Percentiles rank a stretch among this genome's conserved stretches.
These are phyloP conservation scores for Oenanthe javanica DNA, from an alignment of 140 eudicot species.

Conservation along the genomic window DNA sequence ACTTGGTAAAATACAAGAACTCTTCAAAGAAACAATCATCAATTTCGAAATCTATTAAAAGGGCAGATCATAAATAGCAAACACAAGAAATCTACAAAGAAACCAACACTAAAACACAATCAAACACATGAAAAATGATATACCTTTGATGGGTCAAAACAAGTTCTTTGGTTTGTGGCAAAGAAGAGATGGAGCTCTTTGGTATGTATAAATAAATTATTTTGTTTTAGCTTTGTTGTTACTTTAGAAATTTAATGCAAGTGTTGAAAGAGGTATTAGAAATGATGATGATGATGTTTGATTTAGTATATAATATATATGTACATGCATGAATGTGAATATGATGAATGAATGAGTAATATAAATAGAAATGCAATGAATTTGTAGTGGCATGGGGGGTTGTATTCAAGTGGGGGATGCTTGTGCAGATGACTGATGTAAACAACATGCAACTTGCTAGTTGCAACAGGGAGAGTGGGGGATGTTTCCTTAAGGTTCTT, in stretches of 20 bases:
- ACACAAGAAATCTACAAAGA: neutral
- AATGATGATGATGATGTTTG: neutral
- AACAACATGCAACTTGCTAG: too few species aligned
- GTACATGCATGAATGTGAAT: neutral
- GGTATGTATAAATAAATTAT: neutral
- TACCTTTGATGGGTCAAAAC: neutral
- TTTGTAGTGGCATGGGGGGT: neutral
- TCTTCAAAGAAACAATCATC: neutral
- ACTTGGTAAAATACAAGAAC: too few species aligned
- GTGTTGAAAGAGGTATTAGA: neutral
- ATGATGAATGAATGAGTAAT: neutral
- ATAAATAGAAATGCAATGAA: neutral
- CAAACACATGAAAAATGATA: neutral
- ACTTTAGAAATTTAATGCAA: too few species aligned
- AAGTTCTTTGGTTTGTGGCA: neutral
- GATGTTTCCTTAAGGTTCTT: neutral
- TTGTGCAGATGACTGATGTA: neutral
- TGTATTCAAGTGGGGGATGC: slow-evolving; percentile 9
- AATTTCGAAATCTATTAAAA: neutral
- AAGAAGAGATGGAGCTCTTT: neutral
- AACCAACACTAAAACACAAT: neutral
- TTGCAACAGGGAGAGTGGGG: neutral
- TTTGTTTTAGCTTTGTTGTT: neutral
- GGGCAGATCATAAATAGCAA: neutral
- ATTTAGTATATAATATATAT: too few species aligned